Percentiles rank a stretch among this genome's conserved stretches.
These are phyloP conservation scores for Rostrohypoxylon terebratum DNA, from an alignment of 495 filamentous ascomycete species.

Conservation along the genomic window DNA sequence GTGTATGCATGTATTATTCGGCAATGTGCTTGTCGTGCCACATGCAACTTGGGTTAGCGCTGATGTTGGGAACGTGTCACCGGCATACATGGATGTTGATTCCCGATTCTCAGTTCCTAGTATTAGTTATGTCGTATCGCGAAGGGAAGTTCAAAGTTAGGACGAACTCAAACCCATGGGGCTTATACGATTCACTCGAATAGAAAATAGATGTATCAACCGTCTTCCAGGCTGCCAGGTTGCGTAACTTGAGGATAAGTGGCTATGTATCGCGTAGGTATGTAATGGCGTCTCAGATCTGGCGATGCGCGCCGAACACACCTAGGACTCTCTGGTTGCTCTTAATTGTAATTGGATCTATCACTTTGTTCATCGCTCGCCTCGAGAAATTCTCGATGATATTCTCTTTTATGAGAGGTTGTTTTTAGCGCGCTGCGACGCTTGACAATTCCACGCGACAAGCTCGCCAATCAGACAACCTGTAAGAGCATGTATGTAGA, in stretches of 20 bases:
- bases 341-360: conserved; percentile 18
- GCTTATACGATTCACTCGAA: neutral
- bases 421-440: conserved; percentile 12
- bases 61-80: conserved; percentile 26
- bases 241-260: neutral
- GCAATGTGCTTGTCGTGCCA: conserved; percentile 32
- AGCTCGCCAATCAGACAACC: conserved; percentile 19
- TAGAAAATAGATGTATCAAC: neutral
- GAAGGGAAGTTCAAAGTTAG: neutral
- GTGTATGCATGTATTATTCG: conserved; percentile 20
- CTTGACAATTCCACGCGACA: conserved; percentile 16
- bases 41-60: conserved; percentile 29
- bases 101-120: conserved; percentile 12
- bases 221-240: neutral
- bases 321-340: neutral
- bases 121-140: conserved; percentile 18
- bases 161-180: neutral
- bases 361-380: conserved; percentile 13
- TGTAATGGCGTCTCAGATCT: neutral
- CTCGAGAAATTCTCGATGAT: conserved; percentile 1
- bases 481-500: neutral
- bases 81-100: conserved; percentile 16
- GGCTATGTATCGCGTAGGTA: conserved; percentile 2
- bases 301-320: neutral
- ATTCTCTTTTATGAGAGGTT: conserved; percentile 9